Evolutionary conservation across 805 yeast species (phyloP), one percentile per base, ranked within the genome.

Genomic region (Kuraishia borneana): DNA sequence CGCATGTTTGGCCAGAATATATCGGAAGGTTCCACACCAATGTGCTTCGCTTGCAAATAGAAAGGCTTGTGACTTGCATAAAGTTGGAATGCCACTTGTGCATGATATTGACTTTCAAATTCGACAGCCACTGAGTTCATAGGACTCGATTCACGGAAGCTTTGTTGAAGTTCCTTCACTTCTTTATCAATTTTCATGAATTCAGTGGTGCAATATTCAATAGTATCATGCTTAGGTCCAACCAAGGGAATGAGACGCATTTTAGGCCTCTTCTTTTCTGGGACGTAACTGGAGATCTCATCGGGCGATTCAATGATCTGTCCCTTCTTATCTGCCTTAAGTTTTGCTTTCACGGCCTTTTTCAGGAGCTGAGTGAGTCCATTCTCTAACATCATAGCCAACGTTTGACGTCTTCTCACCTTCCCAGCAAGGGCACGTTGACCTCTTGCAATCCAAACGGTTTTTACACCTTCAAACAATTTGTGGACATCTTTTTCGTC

Each of bases 101-200:
- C 89, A 40, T 64, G 60, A 53, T 77, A 80, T 53, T 81, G 89
- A 41, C 75, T 71, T 31, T 76, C 84, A 48, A 82, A 82, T 56
- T 81, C 89, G 28, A 81, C 87, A 43, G 81, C 77, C 22, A 81
- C 72, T 4, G 89, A 76, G 53, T 85, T 84, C 63, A 84, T 75
- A n/a, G 88, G 81, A 31, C 61, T 60, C 8, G 59, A 53, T 13
- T 58, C 56, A 36, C 60, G 53, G 48, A 66, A 76, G 22, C 54
- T 58, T 21, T 58, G 50, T 52, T 81, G 89, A 45, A 79, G 45
- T 30, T 60, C 61, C 32, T 53, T 58, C 40, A 82, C 73, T 46
- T 79, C 80, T 4, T 54, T 56, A 45, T 80, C 73, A 18, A 79
- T 44, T 35, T 56, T 59, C 10, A 79, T 78, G n/a, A 82, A 46